Evolutionary conservation across 352 stramenopile species (phyloP).

Genomic region (Blastocystis sp.): DNA sequence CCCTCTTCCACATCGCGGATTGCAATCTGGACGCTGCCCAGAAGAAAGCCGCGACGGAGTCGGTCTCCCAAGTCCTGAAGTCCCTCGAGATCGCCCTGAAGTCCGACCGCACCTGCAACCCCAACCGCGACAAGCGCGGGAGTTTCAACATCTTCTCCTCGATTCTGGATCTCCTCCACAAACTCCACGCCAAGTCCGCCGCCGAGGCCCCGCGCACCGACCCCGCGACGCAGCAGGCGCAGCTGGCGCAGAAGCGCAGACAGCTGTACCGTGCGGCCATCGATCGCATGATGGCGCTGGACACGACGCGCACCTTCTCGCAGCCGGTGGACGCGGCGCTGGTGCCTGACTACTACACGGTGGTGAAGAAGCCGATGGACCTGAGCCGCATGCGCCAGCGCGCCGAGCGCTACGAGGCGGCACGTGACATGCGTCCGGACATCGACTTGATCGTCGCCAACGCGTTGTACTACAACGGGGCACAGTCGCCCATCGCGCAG

Average conservation of each 20-base stretch:
- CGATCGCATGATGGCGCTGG: neutral
- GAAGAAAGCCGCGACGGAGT: neutral
- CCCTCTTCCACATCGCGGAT: neutral
- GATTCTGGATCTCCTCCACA: neutral
- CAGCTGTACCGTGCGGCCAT: neutral
- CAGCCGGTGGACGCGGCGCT: neutral
- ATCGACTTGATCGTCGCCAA: constrained; percentile 39
- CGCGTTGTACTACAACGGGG: constrained; percentile 19
- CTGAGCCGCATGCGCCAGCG: constrained; percentile 11
- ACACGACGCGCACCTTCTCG: constrained; percentile 9
- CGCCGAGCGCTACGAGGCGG: neutral
- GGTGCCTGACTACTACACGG: constrained; percentile 31
- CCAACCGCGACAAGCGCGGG: neutral
- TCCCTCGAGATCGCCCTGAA: neutral
- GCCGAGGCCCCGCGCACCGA: neutral
- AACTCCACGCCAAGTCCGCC: neutral
- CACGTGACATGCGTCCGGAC: constrained; percentile 13
- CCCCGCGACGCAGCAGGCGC: neutral
- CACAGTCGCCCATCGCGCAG: neutral
- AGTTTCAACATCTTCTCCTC: constrained; percentile 15
- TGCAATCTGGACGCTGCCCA: neutral
- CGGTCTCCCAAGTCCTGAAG: neutral
- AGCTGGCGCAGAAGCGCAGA: neutral
- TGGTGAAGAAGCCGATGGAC: constrained; percentile 45
- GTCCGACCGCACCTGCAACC: neutral